Evolutionary conservation across 768 basidiomycete genomes (phyloP).

Genomic region (Agaricus sinodeliciosus): DNA sequence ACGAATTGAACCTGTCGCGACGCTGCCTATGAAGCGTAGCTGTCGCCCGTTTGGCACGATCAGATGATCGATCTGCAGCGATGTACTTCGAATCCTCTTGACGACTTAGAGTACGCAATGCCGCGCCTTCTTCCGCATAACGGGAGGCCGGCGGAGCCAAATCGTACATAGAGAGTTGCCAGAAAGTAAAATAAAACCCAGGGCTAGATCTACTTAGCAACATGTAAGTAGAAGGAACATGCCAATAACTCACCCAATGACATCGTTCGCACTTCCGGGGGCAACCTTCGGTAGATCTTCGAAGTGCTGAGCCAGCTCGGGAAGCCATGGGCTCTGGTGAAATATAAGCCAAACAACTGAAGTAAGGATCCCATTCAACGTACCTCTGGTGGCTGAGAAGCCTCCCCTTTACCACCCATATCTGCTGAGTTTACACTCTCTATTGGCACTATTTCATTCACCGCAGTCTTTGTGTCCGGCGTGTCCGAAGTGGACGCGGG

Average conservation of each 20-base stretch:
- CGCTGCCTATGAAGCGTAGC: slow-evolving; percentile 52
- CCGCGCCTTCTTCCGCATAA: slow-evolving; percentile 74
- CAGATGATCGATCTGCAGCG: slow-evolving; percentile 66
- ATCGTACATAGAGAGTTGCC: slow-evolving; percentile 93
- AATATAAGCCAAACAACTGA: slow-evolving; percentile 1
- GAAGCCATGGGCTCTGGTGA: slow-evolving; percentile 70
- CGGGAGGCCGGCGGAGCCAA: slow-evolving; percentile 66
- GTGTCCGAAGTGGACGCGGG: slow-evolving; percentile 19
- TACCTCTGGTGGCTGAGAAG: slow-evolving; percentile 6
- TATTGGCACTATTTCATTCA: slow-evolving; percentile 38
- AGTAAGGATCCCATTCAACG: not conserved
- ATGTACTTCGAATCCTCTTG: slow-evolving; percentile 61
- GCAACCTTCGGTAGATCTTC: slow-evolving; percentile 69
- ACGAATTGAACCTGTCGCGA: slow-evolving; percentile 62
- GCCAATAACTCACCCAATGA: slow-evolving; percentile 59
- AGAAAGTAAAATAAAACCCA: slow-evolving; percentile 92
- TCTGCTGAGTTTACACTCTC: slow-evolving; percentile 35
- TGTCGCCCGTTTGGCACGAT: slow-evolving; percentile 50
- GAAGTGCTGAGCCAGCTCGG: slow-evolving; percentile 66
- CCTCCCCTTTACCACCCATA: not conserved
- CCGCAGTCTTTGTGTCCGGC: slow-evolving; percentile 20
- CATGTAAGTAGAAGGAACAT: not conserved
- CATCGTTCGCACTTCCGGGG: slow-evolving; percentile 53
- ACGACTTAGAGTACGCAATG: slow-evolving; percentile 53
- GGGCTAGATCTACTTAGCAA: slow-evolving; percentile 42